Evolutionary conservation across 257 asterid genomes (phyloP), one percentile per base, ranked within the genome.

Genomic region (Nemophila menziesii): DNA sequence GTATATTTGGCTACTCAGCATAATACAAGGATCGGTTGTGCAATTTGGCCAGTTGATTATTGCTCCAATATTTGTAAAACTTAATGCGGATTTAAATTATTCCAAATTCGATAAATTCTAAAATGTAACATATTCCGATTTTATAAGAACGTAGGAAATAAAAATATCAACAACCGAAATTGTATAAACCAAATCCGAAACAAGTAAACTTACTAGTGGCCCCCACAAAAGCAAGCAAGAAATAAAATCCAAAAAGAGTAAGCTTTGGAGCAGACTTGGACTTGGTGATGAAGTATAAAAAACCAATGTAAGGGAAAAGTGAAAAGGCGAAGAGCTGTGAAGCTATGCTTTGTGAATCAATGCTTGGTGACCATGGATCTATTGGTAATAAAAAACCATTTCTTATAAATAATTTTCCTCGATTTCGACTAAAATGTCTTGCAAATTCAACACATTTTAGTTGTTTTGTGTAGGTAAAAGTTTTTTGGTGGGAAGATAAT

Each of bases 181-280:
- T 51, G 2, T 2, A 58, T 48, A 20, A 11, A 41, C 39, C 24
- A 54, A 19, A 33, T 18, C 3, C 34, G 11, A 33, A 11, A 37
- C 1, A 40, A n/a, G 27, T 54, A 4, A 55, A 54, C 94, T 76
- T 49, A 90, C 94, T 81, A 9, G 98, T 82, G 46, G 89, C 96
- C 42, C 80, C 94, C 44, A 86, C 94, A 56, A 82, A 86, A 20
- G 80, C 93, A 47, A 79, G 93, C 77, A 82, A 69, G 86, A 86
- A 82, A 62, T 84, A 89, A 80, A 80, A 89, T 22, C 96, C 96
- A 48, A 89, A 81, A 44, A 89, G 87, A n/a, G 96, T 81, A 63
- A 81, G 96, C 40, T 65, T 80, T 21, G 98, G 98, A 5, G 92
- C 78, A 54, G 94, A 69, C 19, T 78, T 78, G 27, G 96, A 90